Evolutionary conservation across 129 eudicot genomes (phyloP).

Genomic region (Dittrichia graveolens): DNA sequence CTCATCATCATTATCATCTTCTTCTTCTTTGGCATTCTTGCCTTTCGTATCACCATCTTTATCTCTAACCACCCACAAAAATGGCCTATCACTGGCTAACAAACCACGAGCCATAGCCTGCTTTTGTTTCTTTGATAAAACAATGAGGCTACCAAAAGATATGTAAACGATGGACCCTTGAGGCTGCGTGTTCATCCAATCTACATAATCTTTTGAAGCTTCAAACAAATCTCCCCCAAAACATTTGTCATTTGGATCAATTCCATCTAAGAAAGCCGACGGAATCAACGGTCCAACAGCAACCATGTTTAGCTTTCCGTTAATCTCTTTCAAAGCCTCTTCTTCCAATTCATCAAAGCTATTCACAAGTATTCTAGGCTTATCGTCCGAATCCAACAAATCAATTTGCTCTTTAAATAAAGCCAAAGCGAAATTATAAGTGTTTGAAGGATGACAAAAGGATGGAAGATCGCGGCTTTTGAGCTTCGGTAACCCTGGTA

Average conservation of each 20-base stretch:
- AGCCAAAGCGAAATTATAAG: constrained; percentile 3
- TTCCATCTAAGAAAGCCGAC: constrained; percentile 33
- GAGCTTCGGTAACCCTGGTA: constrained; percentile 44
- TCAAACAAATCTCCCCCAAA: constrained; percentile 29
- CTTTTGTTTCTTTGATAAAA: constrained; percentile 29
- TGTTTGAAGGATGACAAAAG: constrained; percentile 30
- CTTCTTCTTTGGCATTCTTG: constrained; percentile 10
- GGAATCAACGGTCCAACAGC: constrained; percentile 49
- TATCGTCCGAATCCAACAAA: constrained; percentile 23
- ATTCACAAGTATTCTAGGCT: constrained; percentile 38
- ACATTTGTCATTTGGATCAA: constrained; percentile 20
- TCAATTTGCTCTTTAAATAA: constrained; percentile 35
- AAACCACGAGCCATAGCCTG: constrained; percentile 34
- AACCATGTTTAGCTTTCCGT: constrained; percentile 24
- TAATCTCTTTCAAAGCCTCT: constrained; percentile 29
- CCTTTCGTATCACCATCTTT: constrained; percentile 1
- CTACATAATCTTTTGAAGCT: constrained; percentile 12
- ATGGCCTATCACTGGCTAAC: constrained; percentile 20
- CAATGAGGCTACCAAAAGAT: constrained; percentile 35
- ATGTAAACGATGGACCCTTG: constrained; percentile 29
- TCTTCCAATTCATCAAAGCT: constrained; percentile 42
- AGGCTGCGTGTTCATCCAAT: constrained; percentile 37
- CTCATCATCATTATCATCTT: constrained; percentile 16
- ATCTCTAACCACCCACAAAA: constrained; percentile 37
- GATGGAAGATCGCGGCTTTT: constrained; percentile 41